A percentile compares a stretch with the other conserved stretches of the same genome.
Evolutionary conservation across 192 early-diverging fungal genomes (phyloP).

Genomic region (Paraglomus occultum): DNA sequence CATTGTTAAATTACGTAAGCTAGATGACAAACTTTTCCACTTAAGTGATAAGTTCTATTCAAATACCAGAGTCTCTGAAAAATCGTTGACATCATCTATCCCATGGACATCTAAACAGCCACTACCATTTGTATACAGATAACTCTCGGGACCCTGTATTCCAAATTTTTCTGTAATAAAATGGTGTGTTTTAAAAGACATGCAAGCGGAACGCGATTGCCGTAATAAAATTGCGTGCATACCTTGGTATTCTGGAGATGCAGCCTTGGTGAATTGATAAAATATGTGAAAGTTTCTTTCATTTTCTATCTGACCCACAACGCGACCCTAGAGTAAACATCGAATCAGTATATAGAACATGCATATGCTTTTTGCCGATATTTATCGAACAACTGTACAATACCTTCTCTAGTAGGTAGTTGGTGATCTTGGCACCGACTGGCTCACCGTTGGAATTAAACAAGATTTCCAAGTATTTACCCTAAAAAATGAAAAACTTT

Average conservation of each 20-base stretch:
- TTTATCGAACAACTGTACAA: background rate
- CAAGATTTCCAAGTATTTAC: slow-evolving; percentile 99
- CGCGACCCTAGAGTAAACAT: slow-evolving; percentile 64
- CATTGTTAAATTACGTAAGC: background rate
- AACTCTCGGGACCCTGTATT: slow-evolving; percentile 77
- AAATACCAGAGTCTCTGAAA: slow-evolving; percentile 73
- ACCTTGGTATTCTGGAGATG: slow-evolving; percentile 69
- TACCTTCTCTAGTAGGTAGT: slow-evolving; percentile 96
- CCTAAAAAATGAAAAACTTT: slow-evolving; percentile 47
- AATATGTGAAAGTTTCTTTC: slow-evolving; percentile 99
- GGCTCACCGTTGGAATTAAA: slow-evolving; percentile 92
- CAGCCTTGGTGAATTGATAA: slow-evolving; percentile 86
- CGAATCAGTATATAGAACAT: background rate
- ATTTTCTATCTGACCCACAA: slow-evolving; percentile 89
- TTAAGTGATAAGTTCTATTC: background rate
- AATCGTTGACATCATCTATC: slow-evolving; percentile 89
- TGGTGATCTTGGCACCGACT: slow-evolving; percentile 95
- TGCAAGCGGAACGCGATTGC: background rate
- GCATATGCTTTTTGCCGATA: background rate
- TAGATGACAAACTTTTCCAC: background rate
- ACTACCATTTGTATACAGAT: slow-evolving; percentile 67
- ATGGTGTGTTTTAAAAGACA: background rate
- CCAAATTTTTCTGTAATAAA: slow-evolving; percentile 55
- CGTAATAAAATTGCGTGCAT: slow-evolving; percentile 3
- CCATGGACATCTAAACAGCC: slow-evolving; percentile 86